Percentiles rank a stretch among this genome's conserved stretches.
phyloP scores from a whole-genome alignment of 2,329 filamentous ascomycete genomes.

The Hypoxylon sp. region DNA sequence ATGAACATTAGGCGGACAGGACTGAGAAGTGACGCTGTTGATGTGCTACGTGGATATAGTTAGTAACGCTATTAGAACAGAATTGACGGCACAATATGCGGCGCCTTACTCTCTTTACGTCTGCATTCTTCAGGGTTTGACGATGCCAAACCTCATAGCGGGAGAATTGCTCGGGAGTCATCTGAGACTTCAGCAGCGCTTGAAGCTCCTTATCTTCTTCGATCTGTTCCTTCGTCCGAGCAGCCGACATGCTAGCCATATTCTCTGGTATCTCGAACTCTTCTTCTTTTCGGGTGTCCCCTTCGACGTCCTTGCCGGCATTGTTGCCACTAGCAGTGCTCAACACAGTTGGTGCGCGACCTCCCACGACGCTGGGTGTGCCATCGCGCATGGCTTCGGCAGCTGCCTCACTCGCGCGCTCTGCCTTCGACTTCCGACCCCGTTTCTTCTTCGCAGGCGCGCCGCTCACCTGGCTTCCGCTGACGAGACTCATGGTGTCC shows the following conservation, averaged over 20 bases:
- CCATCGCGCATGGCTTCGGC: conserved; percentile 59
- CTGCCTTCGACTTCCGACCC: conserved; percentile 72
- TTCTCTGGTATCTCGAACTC: conserved; percentile 68
- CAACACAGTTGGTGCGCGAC: conserved; percentile 62
- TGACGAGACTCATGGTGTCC: conserved; percentile 72
- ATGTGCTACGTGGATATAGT: conserved; percentile 68
- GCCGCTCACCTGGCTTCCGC: conserved; percentile 71
- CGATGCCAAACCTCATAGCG: conserved; percentile 80
- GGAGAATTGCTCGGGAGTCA: conserved; percentile 76
- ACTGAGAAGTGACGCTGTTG: conserved; percentile 85
- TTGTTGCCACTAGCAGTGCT: conserved; percentile 59
- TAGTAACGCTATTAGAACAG: conserved; percentile 11
- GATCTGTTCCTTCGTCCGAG: conserved; percentile 76
- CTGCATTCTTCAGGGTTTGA: conserved; percentile 76
- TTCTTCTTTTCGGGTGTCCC: conserved; percentile 71
- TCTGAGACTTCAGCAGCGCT: conserved; percentile 74
- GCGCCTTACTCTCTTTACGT: conserved; percentile 74
- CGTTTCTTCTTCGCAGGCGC: conserved; percentile 70
- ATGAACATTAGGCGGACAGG: conserved; percentile 79
- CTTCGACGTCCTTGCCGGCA: conserved; percentile 63
- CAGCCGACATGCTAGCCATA: conserved; percentile 56
- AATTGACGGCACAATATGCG: background rate
- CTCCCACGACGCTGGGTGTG: conserved; percentile 60
- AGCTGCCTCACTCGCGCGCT: conserved; percentile 65
- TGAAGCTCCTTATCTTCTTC: conserved; percentile 71